These are phyloP conservation scores for Tolypocladium ophioglossoides DNA, from an alignment of 2,329 filamentous ascomycete genomes.

Conservation along the genomic window DNA sequence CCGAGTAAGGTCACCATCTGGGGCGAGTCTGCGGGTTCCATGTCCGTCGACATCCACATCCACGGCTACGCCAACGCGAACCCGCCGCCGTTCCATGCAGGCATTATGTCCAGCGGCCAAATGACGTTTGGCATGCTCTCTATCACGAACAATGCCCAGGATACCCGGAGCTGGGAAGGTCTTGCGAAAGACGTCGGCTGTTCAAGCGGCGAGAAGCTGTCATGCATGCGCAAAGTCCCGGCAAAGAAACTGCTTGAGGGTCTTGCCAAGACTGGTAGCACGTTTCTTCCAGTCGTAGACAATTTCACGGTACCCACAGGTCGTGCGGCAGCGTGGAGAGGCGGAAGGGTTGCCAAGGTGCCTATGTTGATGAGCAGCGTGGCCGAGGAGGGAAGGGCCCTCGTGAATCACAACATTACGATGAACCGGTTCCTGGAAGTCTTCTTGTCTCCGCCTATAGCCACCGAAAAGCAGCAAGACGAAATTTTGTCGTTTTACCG, in stretches of 20 bases:
- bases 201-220: conserved; percentile 1
- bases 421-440: conserved; percentile 9
- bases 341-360: conserved; percentile 8
- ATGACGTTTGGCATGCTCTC: conserved; percentile 13
- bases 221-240: conserved; percentile 11
- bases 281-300: conserved; percentile 9
- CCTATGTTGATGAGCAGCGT: conserved; percentile 14
- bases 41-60: conserved; percentile 20
- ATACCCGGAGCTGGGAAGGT: conserved; percentile 7
- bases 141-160: not conserved
- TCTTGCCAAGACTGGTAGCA: conserved; percentile 1
- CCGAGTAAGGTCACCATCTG: conserved; percentile 14
- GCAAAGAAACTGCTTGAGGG: conserved; percentile 7
- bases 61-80: conserved; percentile 8
- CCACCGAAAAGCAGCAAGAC: conserved; percentile 3
- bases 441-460: conserved; percentile 7
- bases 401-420: conserved; percentile 12
- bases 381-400: conserved; percentile 11
- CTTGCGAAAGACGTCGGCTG: conserved; percentile 10
- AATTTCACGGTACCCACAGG: conserved; percentile 7
- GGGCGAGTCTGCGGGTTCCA: conserved; percentile 17
- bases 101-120: conserved; percentile 18
- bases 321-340: conserved; percentile 10
- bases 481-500: conserved; percentile 10
- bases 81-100: conserved; percentile 13